Evolutionary conservation across 768 basidiomycete species (phyloP).

Genomic region (Mycena metata): DNA sequence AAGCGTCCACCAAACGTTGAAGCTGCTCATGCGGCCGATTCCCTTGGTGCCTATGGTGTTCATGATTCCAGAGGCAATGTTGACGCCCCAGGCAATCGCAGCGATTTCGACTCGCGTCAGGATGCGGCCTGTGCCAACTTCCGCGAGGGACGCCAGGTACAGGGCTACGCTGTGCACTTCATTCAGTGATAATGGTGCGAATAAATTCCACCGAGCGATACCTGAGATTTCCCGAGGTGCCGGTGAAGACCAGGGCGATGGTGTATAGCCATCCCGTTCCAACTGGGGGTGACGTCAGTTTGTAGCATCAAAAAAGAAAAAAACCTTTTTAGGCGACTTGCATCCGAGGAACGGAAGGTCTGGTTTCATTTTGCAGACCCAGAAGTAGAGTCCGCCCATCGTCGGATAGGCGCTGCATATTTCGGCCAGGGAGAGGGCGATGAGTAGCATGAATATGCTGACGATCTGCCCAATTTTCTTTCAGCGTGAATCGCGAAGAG

Average conservation of each 20-base stretch:
- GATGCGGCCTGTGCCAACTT: conserved; percentile 60
- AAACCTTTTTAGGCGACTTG: conserved; percentile 41
- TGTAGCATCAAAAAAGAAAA: not conserved
- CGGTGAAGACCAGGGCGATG: conserved; percentile 72
- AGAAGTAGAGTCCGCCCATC: conserved; percentile 73
- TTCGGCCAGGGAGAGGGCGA: conserved; percentile 68
- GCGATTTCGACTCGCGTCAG: conserved; percentile 63
- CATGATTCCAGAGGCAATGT: conserved; percentile 65
- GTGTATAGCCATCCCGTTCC: conserved; percentile 72
- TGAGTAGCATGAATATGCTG: conserved; percentile 67
- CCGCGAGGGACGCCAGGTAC: conserved; percentile 66
- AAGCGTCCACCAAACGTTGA: conserved; percentile 74
- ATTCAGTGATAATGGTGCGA: not conserved
- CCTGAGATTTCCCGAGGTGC: conserved; percentile 71
- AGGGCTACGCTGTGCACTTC: conserved; percentile 57
- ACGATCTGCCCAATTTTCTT: conserved; percentile 52
- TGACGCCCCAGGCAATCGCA: conserved; percentile 70
- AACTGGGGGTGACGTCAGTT: conserved; percentile 37
- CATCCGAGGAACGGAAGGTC: conserved; percentile 66
- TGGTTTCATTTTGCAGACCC: conserved; percentile 74
- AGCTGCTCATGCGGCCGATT: conserved; percentile 66
- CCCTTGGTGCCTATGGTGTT: conserved; percentile 71
- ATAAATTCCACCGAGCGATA: conserved; percentile 20
- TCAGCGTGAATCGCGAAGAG: not conserved
- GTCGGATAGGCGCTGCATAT: conserved; percentile 72